Percentiles rank a stretch among this genome's conserved stretches.
Evolutionary conservation across 495 filamentous ascomycete species (phyloP).

Genomic region (Tuber aestivum): DNA sequence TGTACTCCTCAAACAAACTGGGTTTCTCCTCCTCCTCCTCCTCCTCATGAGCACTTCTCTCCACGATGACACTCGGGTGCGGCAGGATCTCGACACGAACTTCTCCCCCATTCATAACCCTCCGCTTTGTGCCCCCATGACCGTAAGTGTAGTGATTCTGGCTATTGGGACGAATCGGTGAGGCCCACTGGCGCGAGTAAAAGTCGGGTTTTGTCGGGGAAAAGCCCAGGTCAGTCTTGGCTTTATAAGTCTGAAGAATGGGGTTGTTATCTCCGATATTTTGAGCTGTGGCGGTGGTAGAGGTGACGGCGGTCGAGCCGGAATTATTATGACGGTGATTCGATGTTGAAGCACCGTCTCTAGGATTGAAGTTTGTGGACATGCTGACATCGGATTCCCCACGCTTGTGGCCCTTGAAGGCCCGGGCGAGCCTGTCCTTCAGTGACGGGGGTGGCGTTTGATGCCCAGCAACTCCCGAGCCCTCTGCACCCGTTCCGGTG

Average conservation of each 20-base stretch:
- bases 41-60: background rate
- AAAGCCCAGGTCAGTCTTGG: background rate
- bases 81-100: slow-evolving; percentile 39
- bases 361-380: slow-evolving; percentile 23
- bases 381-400: slow-evolving; percentile 37
- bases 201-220: slow-evolving; percentile 8
- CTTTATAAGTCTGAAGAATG: background rate
- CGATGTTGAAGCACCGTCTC: slow-evolving; percentile 22
- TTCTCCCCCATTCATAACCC: slow-evolving; percentile 38
- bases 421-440: slow-evolving; percentile 38
- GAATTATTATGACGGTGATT: slow-evolving; percentile 6
- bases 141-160: slow-evolving; percentile 24
- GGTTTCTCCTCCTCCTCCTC: background rate
- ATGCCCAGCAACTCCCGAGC: slow-evolving; percentile 13
- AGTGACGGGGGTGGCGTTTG: slow-evolving; percentile 35
- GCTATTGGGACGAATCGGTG: slow-evolving; percentile 15
- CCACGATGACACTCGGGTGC: slow-evolving; percentile 13
- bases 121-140: slow-evolving; percentile 15
- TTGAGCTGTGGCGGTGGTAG: slow-evolving; percentile 9
- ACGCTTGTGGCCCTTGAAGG: slow-evolving; percentile 39
- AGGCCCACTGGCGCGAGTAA: slow-evolving; percentile 10
- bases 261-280: slow-evolving; percentile 21
- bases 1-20: background rate
- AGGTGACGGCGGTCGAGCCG: background rate
- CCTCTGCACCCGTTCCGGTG: slow-evolving; percentile 15